Evolutionary conservation across 1,139 yeast species (phyloP).

Genomic region (Candida smagusa): DNA sequence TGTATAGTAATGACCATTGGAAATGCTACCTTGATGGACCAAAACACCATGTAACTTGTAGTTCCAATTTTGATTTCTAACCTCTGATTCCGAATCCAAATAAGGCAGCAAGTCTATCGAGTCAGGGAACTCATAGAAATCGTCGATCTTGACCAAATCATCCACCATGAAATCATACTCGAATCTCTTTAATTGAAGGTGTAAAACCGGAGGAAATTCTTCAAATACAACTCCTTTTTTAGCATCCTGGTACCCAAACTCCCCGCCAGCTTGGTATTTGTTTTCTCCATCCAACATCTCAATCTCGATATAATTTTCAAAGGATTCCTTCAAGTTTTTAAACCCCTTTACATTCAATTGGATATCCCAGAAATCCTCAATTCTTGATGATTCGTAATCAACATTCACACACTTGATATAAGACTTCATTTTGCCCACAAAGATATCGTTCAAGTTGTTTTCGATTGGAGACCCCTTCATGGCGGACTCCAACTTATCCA

Average conservation of each 20-base stretch:
- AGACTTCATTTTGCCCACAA: conserved; percentile 97
- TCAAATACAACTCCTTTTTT: conserved; percentile 93
- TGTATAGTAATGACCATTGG: conserved; percentile 95
- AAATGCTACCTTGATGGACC: conserved; percentile 93
- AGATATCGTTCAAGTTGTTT: conserved; percentile 72
- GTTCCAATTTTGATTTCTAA: conserved; percentile 59
- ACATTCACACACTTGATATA: conserved; percentile 90
- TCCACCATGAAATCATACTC: conserved; percentile 93
- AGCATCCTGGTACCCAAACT: conserved; percentile 87
- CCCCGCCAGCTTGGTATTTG: conserved; percentile 90
- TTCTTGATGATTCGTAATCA: conserved; percentile 89
- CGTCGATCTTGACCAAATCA: conserved; percentile 86
- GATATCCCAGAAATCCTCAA: conserved; percentile 97
- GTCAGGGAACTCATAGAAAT: conserved; percentile 86
- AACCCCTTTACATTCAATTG: conserved; percentile 90
- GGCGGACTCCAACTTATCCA: conserved; percentile 89
- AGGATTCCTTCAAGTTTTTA: conserved; percentile 68
- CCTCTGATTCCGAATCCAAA: conserved; percentile 56
- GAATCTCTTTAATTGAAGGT: conserved; percentile 87
- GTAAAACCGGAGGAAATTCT: conserved; percentile 88
- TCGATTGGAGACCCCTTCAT: conserved; percentile 91
- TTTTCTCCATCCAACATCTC: conserved; percentile 93
- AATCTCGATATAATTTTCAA: conserved; percentile 80
- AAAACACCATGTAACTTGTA: conserved; percentile 89
- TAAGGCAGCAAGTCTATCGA: conserved; percentile 77